Percentiles rank a stretch among this genome's conserved stretches.
Evolutionary conservation across 768 basidiomycete species (phyloP).

Genomic region (Auricularia sp.): DNA sequence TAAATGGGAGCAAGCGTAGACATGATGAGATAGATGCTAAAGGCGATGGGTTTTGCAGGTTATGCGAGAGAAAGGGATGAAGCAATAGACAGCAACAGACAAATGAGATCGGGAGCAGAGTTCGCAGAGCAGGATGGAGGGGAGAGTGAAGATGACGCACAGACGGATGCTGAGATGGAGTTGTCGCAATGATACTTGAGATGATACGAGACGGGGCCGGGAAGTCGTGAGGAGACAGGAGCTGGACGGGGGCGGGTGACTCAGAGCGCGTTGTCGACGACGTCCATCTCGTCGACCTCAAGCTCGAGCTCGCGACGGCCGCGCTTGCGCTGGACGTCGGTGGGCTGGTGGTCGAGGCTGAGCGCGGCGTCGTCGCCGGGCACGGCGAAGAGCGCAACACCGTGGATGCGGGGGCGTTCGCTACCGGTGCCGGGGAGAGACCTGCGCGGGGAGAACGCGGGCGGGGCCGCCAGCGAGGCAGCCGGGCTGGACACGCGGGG

Average conservation of each 20-base stretch:
- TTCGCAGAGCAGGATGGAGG: too few relatives aligned
- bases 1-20: too few relatives aligned
- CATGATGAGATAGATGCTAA: too few relatives aligned
- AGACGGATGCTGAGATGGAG: too few relatives aligned
- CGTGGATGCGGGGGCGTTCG: not conserved
- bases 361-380: not conserved
- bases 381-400: not conserved
- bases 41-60: too few relatives aligned
- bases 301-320: not conserved
- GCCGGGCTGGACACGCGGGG: not conserved
- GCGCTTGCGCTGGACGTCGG: not conserved
- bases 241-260: not conserved
- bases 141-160: too few relatives aligned
- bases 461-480: not conserved
- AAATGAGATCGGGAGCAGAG: too few relatives aligned
- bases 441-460: not conserved
- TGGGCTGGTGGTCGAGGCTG: not conserved
- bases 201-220: not conserved
- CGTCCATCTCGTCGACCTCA: not conserved
- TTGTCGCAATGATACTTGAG: too few relatives aligned
- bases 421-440: not conserved
- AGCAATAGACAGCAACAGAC: too few relatives aligned
- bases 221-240: not conserved
- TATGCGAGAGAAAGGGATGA: too few relatives aligned
- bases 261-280: not conserved